phyloP scores from a whole-genome alignment of 2,329 filamentous ascomycete genomes.

The Camptophora hylomeconis region DNA sequence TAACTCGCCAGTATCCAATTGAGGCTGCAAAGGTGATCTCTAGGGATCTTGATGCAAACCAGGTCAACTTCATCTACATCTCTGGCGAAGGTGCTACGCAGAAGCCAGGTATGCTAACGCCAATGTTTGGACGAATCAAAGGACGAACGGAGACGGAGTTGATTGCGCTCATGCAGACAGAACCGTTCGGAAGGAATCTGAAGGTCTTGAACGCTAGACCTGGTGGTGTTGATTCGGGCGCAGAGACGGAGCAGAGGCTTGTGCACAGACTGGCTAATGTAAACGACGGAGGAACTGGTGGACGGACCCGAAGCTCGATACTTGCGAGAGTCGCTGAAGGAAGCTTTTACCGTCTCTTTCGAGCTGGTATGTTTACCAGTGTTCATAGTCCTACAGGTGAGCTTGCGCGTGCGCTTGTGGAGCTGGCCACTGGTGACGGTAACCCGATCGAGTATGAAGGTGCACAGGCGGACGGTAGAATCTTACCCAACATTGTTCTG shows the following conservation, averaged over 20 bases:
- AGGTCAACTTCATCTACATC: constrained; percentile 59
- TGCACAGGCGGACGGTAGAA: constrained; percentile 3
- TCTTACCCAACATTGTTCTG: constrained; percentile 1
- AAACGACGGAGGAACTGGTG: constrained; percentile 14
- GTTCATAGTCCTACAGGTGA: constrained; percentile 27
- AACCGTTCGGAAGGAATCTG: constrained; percentile 33
- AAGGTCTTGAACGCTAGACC: constrained; percentile 47
- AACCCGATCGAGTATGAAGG: constrained; percentile 2
- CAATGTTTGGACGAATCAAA: constrained; percentile 51
- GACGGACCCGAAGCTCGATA: constrained; percentile 16
- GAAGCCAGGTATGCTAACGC: constrained; percentile 41
- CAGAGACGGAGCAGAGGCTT: constrained; percentile 23
- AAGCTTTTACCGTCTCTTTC: constrained; percentile 24
- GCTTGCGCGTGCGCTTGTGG: constrained; percentile 34
- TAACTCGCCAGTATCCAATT: constrained; percentile 55
- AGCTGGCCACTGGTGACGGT: constrained; percentile 34
- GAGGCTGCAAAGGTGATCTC: constrained; percentile 50
- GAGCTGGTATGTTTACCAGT: constrained; percentile 2
- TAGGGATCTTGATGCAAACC: constrained; percentile 25
- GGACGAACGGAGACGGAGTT: constrained; percentile 52
- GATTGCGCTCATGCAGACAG: constrained; percentile 35
- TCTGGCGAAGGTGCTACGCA: constrained; percentile 49
- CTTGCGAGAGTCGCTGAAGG: constrained; percentile 7
- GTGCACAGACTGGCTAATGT: constrained; percentile 19
- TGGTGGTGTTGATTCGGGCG: constrained; percentile 42